phyloP scores from a whole-genome alignment of 495 filamentous ascomycete species.

The Penicillium chermesinum region DNA sequence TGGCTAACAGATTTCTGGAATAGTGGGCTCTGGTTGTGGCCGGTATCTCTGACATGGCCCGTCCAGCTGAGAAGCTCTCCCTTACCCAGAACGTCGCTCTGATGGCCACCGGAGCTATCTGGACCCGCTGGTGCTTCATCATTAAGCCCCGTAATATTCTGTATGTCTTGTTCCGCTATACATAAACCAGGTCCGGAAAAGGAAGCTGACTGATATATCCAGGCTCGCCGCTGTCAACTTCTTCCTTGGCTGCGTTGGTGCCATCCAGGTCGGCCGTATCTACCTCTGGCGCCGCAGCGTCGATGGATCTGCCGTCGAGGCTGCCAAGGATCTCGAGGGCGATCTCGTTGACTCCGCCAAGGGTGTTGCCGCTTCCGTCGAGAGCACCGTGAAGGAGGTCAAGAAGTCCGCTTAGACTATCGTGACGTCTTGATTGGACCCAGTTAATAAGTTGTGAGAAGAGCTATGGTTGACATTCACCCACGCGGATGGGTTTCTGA shows the following conservation, averaged over 20 bases:
- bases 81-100: conserved; percentile 86
- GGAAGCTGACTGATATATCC: conserved; percentile 5
- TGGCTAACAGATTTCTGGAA: conserved; percentile 9
- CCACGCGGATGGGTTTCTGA: conserved; percentile 8
- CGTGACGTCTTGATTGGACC: not conserved
- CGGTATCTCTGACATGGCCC: conserved; percentile 84
- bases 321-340: conserved; percentile 45
- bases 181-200: not conserved
- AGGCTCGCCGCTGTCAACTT: conserved; percentile 96
- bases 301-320: conserved; percentile 43
- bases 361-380: conserved; percentile 22
- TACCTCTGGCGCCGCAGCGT: conserved; percentile 56
- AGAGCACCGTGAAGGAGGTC: conserved; percentile 22
- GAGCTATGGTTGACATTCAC: conserved; percentile 4
- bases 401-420: conserved; percentile 25
- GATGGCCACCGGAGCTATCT: conserved; percentile 86
- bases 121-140: conserved; percentile 97
- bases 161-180: conserved; percentile 40
- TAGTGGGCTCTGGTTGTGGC: conserved; percentile 89
- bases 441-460: conserved; percentile 5
- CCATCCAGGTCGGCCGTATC: conserved; percentile 77
- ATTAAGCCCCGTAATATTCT: conserved; percentile 90
- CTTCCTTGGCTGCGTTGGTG: conserved; percentile 86
- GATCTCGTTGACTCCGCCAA: conserved; percentile 42
- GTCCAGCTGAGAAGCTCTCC: conserved; percentile 88